These are phyloP conservation scores for Candida adriatica DNA, from an alignment of 805 yeast genomes.

Conservation along the genomic window DNA sequence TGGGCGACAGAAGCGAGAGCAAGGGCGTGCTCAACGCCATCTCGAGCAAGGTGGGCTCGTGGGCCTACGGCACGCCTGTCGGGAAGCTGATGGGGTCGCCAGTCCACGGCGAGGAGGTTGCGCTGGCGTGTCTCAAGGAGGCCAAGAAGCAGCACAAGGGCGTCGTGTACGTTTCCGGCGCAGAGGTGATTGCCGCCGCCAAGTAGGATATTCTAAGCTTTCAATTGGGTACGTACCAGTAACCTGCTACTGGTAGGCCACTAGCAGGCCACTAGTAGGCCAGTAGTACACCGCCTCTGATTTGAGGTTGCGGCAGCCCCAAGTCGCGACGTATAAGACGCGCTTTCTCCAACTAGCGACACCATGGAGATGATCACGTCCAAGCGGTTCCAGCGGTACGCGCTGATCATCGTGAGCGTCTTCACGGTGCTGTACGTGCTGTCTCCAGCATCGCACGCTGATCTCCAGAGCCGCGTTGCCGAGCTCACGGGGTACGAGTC, in stretches of 20 bases:
- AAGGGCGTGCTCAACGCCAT: slow-evolving; percentile 33
- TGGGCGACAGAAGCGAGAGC: slow-evolving; percentile 51
- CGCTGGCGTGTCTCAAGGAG: slow-evolving; percentile 41
- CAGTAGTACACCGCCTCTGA: too few species aligned
- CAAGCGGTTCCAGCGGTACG: slow-evolving; percentile 5
- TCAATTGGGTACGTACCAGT: too few species aligned
- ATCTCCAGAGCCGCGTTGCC: slow-evolving; percentile 3
- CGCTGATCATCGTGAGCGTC: slow-evolving; percentile 1
- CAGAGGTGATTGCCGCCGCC: not conserved
- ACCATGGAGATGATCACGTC: slow-evolving; percentile 3
- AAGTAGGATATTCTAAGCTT: too few species aligned
- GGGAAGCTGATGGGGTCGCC: slow-evolving; percentile 35
- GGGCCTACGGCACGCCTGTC: slow-evolving; percentile 28
- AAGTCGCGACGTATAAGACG: too few species aligned
- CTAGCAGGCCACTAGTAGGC: too few species aligned
- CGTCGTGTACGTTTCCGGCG: slow-evolving; percentile 7
- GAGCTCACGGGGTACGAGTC: slow-evolving; percentile 1
- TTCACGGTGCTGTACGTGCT: not conserved
- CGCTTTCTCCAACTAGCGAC: not conserved
- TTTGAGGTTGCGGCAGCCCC: too few species aligned
- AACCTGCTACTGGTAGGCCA: too few species aligned
- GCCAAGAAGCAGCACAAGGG: slow-evolving; percentile 21
- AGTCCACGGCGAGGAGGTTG: slow-evolving; percentile 61
- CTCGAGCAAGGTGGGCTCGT: slow-evolving; percentile 23
- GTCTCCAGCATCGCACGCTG: not conserved